Conservation (phyloP, 805 yeast genomes). For the Saccharomycopsis malanga region DNA sequence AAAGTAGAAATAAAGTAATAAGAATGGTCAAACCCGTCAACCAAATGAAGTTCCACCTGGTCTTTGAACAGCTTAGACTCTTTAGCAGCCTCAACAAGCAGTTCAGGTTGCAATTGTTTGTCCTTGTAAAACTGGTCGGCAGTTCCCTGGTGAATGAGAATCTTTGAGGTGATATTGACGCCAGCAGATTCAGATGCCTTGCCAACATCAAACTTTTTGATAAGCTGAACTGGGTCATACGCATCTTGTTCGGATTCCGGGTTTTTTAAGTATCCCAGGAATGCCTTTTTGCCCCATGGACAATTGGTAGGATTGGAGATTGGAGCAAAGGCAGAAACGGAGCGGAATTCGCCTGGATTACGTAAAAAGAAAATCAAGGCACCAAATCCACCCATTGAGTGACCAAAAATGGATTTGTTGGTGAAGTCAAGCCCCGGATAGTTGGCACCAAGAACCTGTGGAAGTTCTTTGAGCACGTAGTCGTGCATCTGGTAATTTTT, state of each 20-base stretch:
- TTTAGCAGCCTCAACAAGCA: slow-evolving; percentile 51
- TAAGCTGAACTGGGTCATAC: slow-evolving; percentile 80
- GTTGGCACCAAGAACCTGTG: slow-evolving; percentile 39
- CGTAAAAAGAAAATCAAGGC: slow-evolving; percentile 65
- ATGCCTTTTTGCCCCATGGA: slow-evolving; percentile 88
- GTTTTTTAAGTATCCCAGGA: slow-evolving; percentile 66
- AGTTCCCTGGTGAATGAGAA: slow-evolving; percentile 78
- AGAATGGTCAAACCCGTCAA: slow-evolving; percentile 85
- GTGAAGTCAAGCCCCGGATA: slow-evolving; percentile 49
- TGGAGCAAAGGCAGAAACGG: slow-evolving; percentile 89
- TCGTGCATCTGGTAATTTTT: slow-evolving; percentile 79
- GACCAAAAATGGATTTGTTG: slow-evolving; percentile 76
- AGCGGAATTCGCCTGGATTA: slow-evolving; percentile 61
- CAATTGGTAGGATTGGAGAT: slow-evolving; percentile 69
- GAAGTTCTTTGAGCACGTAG: slow-evolving; percentile 71
- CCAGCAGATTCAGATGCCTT: slow-evolving; percentile 11
- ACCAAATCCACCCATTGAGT: slow-evolving; percentile 98
- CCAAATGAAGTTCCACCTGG: slow-evolving; percentile 51
- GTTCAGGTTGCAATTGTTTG: slow-evolving; percentile 67
- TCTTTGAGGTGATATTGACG: slow-evolving; percentile 36
- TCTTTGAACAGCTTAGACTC: slow-evolving; percentile 53
- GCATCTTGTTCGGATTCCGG: slow-evolving; percentile 48
- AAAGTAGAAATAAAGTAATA: slow-evolving; percentile 80
- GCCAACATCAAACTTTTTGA: slow-evolving; percentile 46
- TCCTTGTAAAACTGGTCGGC: slow-evolving; percentile 61